These are phyloP conservation scores for Pulveroboletus sp. DNA, from an alignment of 768 basidiomycete genomes.

Conservation along the genomic window DNA sequence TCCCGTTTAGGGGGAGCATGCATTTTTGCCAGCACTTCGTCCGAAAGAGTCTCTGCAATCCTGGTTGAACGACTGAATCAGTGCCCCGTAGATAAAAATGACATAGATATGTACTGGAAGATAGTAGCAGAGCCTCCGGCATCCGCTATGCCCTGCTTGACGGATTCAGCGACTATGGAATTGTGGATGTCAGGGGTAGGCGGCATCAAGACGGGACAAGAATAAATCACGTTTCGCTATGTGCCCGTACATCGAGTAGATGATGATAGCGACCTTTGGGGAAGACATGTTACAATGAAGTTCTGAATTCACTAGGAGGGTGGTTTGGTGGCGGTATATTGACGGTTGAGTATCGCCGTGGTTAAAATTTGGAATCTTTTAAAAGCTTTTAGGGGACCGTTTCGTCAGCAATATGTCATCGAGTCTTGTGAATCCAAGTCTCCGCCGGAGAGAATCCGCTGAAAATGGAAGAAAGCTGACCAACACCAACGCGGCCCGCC, in stretches of 20 bases:
- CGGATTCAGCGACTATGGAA: constrained; percentile 55
- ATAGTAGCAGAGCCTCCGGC: constrained; percentile 51
- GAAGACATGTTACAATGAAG: constrained; percentile 34
- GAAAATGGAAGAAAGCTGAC: no score
- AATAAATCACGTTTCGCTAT: constrained; percentile 57
- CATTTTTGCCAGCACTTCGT: constrained; percentile 64
- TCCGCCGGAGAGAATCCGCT: no score
- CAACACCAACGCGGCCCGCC: not conserved
- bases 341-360: not conserved
- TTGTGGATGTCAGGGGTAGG: not conserved
- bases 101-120: constrained; percentile 40
- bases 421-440: not conserved
- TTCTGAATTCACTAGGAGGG: constrained; percentile 1
- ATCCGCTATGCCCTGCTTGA: constrained; percentile 41
- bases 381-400: constrained; percentile 9
- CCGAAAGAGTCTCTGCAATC: constrained; percentile 73
- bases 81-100: not conserved
- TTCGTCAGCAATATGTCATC: constrained; percentile 6
- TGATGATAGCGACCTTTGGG: constrained; percentile 64
- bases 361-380: not conserved
- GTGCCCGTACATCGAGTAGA: constrained; percentile 75
- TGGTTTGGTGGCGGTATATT: not conserved
- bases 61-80: constrained; percentile 32
- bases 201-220: not conserved
- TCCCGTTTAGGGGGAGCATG: constrained; percentile 65